These are phyloP conservation scores for Erythrophleum ivorense DNA, from an alignment of 331 rosid species.

Conservation along the genomic window DNA sequence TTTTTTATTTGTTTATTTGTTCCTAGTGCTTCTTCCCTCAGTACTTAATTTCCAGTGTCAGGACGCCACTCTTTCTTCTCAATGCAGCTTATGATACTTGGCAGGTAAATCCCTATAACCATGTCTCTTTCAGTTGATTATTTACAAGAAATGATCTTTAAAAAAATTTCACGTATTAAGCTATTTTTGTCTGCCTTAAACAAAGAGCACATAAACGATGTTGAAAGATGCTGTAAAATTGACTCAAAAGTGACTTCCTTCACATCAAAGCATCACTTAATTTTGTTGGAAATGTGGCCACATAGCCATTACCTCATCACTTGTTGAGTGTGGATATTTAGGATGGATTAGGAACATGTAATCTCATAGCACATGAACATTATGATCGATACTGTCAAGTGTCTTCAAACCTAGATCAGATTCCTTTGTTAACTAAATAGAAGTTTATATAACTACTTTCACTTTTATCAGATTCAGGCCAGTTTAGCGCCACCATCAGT, in stretches of 20 bases:
- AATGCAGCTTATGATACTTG: constrained; percentile 91
- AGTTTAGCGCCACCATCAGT: constrained; percentile 63
- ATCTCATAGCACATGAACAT: neutral
- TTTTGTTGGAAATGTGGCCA: neutral
- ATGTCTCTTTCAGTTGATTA: constrained; percentile 28
- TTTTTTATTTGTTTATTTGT: neutral
- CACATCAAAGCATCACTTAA: neutral
- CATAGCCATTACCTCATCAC: constrained; percentile 13
- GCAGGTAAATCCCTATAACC: constrained; percentile 64
- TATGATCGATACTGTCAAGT: neutral
- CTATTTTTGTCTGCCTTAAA: neutral
- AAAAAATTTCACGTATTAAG: neutral
- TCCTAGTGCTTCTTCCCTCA: constrained; percentile 88
- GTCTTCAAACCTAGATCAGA: neutral
- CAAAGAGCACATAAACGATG: constrained; percentile 9
- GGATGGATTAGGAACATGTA: constrained; percentile 9
- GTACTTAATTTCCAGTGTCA: constrained; percentile 64
- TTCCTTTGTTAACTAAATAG: neutral
- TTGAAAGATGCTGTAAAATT: neutral
- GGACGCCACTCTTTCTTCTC: constrained; percentile 84
- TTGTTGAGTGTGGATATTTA: neutral
- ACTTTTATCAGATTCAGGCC: constrained; percentile 51
- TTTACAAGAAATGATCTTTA: neutral
- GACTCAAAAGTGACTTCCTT: neutral
- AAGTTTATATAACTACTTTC: constrained; percentile 8